Evolutionary conservation across 371 early-diverging fungal genomes (phyloP).

Genomic region (Mortierella polycephala): DNA sequence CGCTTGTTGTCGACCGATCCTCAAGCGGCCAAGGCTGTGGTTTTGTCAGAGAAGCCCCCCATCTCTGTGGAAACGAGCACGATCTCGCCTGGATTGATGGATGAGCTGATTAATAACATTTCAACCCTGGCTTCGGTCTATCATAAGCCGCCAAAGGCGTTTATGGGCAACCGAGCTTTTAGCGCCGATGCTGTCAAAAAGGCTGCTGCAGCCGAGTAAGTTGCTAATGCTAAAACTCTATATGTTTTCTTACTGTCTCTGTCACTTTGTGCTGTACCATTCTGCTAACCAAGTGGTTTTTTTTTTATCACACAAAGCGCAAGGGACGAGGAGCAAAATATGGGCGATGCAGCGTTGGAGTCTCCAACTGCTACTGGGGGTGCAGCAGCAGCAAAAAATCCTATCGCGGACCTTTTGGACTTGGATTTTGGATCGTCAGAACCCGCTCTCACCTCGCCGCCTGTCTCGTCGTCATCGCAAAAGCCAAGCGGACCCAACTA

Average conservation of each 20-base stretch:
- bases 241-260: not conserved
- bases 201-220: conserved; percentile 61
- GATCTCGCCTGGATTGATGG: conserved; percentile 68
- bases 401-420: conserved; percentile 65
- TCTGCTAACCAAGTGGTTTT: not conserved
- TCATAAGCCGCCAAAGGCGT: conserved; percentile 89
- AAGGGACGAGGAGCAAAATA: conserved; percentile 64
- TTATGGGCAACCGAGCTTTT: conserved; percentile 74
- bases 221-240: not conserved
- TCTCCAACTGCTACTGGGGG: conserved; percentile 58
- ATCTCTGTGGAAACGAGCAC: conserved; percentile 86
- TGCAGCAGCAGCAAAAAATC: conserved; percentile 65
- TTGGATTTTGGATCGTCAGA: conserved; percentile 57
- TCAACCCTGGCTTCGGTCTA: conserved; percentile 91
- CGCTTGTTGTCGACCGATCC: conserved; percentile 93
- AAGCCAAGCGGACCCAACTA: conserved; percentile 26
- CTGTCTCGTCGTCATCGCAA: conserved; percentile 3
- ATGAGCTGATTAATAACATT: conserved; percentile 87
- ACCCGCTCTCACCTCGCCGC: conserved; percentile 25
- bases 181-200: conserved; percentile 68
- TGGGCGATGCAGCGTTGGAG: conserved; percentile 41
- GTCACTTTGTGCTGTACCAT: not conserved
- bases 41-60: conserved; percentile 92
- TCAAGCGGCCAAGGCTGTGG: conserved; percentile 74
- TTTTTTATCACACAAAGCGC: conserved; percentile 47